Evolutionary conservation across 1,284 basidiomycete genomes (phyloP), one percentile per base, ranked within the genome.

Genomic region (Filobasidium uniguttulatum): DNA sequence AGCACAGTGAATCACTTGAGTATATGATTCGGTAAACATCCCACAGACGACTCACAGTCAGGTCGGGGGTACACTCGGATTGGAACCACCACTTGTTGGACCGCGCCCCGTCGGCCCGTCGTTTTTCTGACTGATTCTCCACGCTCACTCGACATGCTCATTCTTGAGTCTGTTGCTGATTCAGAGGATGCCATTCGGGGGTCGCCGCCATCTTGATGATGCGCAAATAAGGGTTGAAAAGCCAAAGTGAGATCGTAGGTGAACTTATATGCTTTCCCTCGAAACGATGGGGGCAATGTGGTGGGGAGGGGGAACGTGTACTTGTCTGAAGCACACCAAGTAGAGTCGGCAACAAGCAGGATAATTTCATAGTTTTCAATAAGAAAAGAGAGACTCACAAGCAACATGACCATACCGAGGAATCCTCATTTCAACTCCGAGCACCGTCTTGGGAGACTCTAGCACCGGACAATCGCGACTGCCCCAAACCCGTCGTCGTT

Each of bases 231-330:
- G 12, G 66, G 58, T 28, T 60, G 63, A 49, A 66, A 61, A 1
- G 90, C 89, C 1, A 97, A 75, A 9, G 85, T 74, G 10, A 98
- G 77, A 57, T 88, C 82, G 64, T 97, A 98, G 8, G 82, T 81
- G 65, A 98, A 91, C 58, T 76, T 77, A 55, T 96, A 74, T 1
- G 81, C 75, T 46, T 82, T 81, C 1, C 93, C 93, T 35, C 78
- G 77, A 71, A 85, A 94, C 0, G 89, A 87, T 0, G 93, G 93
- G 0, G 93, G 93, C 0, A 97, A 72, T 50, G 79, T 79, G 5
- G 78, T 72, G 0, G 93, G 90, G 1, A 96, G 70, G 2, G 72
- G 67, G 2, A 90, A 68, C 0, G 77, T 77, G 64, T 91, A 93
- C 2, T 79, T 80, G 66, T 85, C 88, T 91, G 52, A 0, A 12